Evolutionary conservation across 1,284 basidiomycete species (phyloP).

Genomic region (Xanthoconium separans): DNA sequence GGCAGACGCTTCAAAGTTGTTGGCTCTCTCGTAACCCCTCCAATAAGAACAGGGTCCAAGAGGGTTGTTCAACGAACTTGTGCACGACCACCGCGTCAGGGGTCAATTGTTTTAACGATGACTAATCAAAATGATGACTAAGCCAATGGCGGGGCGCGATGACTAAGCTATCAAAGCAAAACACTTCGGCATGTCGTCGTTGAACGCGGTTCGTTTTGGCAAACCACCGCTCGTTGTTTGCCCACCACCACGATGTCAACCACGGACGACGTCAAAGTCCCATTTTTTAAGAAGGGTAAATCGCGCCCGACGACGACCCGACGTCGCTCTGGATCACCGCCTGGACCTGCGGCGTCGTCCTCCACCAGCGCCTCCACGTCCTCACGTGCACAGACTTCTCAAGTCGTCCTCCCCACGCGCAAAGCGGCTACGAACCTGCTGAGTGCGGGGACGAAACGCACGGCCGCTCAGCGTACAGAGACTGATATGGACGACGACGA

Average conservation of each 20-base stretch:
- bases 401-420: constrained; percentile 74
- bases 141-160: constrained; percentile 1
- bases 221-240: neutral
- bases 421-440: constrained; percentile 69
- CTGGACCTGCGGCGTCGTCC: constrained; percentile 23
- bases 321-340: constrained; percentile 57
- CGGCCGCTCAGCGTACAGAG: constrained; percentile 53
- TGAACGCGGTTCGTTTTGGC: neutral
- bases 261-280: constrained; percentile 51
- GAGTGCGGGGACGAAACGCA: constrained; percentile 84
- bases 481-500: constrained; percentile 45
- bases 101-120: neutral
- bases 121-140: constrained; percentile 15
- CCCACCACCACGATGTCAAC: constrained; percentile 43
- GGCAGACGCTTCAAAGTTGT: neutral
- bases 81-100: neutral
- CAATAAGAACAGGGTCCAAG: neutral
- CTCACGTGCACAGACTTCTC: constrained; percentile 42
- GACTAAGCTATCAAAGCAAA: constrained; percentile 26
- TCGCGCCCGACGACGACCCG: constrained; percentile 69
- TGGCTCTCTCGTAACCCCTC: neutral
- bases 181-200: too few species aligned
- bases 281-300: constrained; percentile 87
- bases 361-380: constrained; percentile 26
- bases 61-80: neutral